Evolutionary conservation across 1,284 basidiomycete species (phyloP).

Genomic region (Microbotryum violaceum): DNA sequence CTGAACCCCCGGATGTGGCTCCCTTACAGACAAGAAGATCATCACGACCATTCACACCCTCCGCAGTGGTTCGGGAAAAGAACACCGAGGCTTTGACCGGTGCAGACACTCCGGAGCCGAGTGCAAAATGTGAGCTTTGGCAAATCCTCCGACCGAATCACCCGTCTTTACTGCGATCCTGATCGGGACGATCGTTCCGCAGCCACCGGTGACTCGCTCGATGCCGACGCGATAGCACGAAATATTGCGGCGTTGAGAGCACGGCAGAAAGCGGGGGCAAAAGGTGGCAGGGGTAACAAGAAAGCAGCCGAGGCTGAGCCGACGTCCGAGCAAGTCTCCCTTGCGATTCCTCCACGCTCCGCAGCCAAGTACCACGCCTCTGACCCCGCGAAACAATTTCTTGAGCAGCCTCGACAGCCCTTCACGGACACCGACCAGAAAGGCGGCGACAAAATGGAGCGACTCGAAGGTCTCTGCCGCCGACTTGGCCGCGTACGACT

Average conservation of each 20-base stretch:
- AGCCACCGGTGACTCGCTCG: slow-evolving; percentile 34
- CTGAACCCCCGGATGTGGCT: background rate
- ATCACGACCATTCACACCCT: background rate
- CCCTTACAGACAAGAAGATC: background rate
- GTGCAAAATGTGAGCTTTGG: background rate
- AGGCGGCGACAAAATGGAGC: slow-evolving; percentile 35
- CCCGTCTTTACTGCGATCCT: too few species aligned
- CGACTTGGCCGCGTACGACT: slow-evolving; percentile 50
- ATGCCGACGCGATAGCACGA: slow-evolving; percentile 81
- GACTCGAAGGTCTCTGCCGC: slow-evolving; percentile 41
- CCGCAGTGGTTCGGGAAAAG: background rate
- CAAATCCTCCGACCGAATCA: too few species aligned
- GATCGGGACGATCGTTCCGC: too few species aligned
- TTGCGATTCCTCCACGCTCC: background rate
- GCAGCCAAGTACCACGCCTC: slow-evolving; percentile 19
- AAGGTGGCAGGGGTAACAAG: slow-evolving; percentile 50
- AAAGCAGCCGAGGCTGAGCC: slow-evolving; percentile 50
- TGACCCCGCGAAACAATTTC: slow-evolving; percentile 32
- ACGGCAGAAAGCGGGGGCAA: slow-evolving; percentile 48
- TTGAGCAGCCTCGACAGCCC: slow-evolving; percentile 17
- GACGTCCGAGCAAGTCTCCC: slow-evolving; percentile 33
- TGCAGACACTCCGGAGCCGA: background rate
- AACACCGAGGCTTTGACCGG: background rate
- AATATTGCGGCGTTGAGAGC: slow-evolving; percentile 87
- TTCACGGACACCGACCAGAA: slow-evolving; percentile 22